These are phyloP conservation scores for Stropharia rugosoannulata DNA, from an alignment of 768 basidiomycete genomes.

Conservation along the genomic window DNA sequence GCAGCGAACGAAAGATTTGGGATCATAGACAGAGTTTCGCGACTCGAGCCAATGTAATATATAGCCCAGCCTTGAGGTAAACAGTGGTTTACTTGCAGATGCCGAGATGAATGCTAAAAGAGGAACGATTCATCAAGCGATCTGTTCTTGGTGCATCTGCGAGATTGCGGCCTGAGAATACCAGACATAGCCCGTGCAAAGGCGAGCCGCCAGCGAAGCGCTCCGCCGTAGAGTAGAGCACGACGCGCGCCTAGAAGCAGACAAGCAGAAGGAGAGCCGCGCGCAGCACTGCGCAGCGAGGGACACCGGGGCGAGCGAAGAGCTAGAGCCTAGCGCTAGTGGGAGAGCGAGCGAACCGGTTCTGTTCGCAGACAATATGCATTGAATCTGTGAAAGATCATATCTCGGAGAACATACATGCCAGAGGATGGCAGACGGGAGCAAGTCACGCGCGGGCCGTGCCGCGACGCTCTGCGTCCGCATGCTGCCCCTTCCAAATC, in stretches of 20 bases:
- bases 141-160: conserved; percentile 30
- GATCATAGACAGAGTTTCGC: conserved; percentile 14
- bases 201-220: too few relatives aligned
- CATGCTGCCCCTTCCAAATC: conserved; percentile 3
- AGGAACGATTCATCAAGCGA: conserved; percentile 26
- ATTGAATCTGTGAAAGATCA: conserved; percentile 9
- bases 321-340: neutral
- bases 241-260: neutral
- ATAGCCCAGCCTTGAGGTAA: conserved; percentile 21
- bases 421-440: neutral
- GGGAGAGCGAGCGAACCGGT: neutral
- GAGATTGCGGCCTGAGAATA: too few relatives aligned
- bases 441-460: neutral
- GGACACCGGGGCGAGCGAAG: neutral
- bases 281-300: neutral
- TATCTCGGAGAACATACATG: conserved; percentile 8
- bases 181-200: too few relatives aligned
- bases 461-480: conserved; percentile 4
- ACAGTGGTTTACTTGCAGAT: conserved; percentile 17
- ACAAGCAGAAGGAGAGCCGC: neutral
- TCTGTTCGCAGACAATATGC: neutral
- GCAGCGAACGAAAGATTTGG: conserved; percentile 16
- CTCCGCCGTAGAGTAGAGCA: neutral
- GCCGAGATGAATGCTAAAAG: conserved; percentile 22
- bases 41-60: conserved; percentile 22